A percentile compares a stretch with the other conserved stretches of the same genome.
phyloP scores from a whole-genome alignment of 495 filamentous ascomycete species.

The Lasiosphaeris hirsuta region DNA sequence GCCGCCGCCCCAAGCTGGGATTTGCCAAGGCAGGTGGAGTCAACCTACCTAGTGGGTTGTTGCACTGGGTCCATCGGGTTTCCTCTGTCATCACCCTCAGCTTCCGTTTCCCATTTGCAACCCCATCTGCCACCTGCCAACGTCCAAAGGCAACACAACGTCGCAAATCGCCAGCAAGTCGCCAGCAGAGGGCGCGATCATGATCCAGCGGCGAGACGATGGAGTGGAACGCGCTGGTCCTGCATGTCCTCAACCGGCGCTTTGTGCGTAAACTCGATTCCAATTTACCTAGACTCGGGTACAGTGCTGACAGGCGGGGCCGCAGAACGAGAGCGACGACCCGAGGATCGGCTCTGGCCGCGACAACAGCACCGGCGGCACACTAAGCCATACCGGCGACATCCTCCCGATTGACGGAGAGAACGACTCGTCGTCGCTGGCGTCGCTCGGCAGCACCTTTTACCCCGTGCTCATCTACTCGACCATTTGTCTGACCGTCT shows the following conservation, averaged over 20 bases:
- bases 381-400: conserved; percentile 18
- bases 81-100: too few species aligned
- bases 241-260: neutral
- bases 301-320: neutral
- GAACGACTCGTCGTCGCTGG: conserved; percentile 23
- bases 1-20: too few species aligned
- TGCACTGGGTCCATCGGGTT: too few species aligned
- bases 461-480: conserved; percentile 44
- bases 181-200: neutral
- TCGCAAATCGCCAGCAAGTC: neutral
- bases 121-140: too few species aligned
- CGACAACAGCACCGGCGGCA: conserved; percentile 27
- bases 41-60: neutral
- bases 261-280: neutral
- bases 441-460: conserved; percentile 49
- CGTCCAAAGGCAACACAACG: too few species aligned
- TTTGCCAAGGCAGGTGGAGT: conserved; percentile 4
- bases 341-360: conserved; percentile 28
- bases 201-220: conserved; percentile 10
- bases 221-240: conserved; percentile 2
- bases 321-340: conserved; percentile 27
- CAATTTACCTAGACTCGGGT: neutral
- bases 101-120: neutral
- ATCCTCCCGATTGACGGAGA: neutral
- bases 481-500: conserved; percentile 30